phyloP scores from a whole-genome alignment of 2,329 filamentous ascomycete genomes.

The Diaporthe ilicicola region DNA sequence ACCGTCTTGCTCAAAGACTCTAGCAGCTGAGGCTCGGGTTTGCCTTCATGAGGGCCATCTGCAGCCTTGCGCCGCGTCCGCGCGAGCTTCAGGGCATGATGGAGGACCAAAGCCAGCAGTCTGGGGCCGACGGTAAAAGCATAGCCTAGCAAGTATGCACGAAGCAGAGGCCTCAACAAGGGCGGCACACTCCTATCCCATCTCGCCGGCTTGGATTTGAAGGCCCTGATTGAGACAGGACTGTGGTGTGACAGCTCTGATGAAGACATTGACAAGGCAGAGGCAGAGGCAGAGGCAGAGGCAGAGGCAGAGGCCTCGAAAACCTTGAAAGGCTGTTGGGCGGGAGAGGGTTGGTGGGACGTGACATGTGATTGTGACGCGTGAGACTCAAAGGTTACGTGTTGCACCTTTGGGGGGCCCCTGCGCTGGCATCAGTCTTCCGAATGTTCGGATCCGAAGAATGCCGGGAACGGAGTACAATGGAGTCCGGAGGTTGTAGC shows the following conservation, averaged over 20 bases:
- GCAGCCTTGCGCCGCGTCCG: slow-evolving; percentile 43
- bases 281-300: no score
- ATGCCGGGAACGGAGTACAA: slow-evolving; percentile 4
- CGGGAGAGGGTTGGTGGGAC: not conserved
- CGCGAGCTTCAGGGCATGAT: slow-evolving; percentile 46
- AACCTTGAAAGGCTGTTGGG: not conserved
- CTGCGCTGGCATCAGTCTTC: slow-evolving; percentile 14
- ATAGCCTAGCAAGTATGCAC: slow-evolving; percentile 70
- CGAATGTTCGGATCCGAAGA: slow-evolving; percentile 17
- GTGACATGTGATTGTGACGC: slow-evolving; percentile 28
- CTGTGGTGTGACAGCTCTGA: not conserved
- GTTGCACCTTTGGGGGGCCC: slow-evolving; percentile 3
- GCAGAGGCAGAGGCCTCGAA: not conserved
- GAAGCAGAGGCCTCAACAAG: slow-evolving; percentile 61
- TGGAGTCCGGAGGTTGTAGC: not conserved
- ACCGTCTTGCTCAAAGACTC: slow-evolving; percentile 53
- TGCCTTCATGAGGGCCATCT: slow-evolving; percentile 41
- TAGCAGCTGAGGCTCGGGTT: slow-evolving; percentile 43
- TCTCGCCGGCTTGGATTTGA: not conserved
- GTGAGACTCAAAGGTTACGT: not conserved
- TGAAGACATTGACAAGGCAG: slow-evolving; percentile 8
- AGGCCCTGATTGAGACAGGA: not conserved
- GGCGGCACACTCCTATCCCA: slow-evolving; percentile 53
- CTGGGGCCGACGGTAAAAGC: slow-evolving; percentile 66
- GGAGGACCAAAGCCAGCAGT: slow-evolving; percentile 62